Conservation (phyloP, 352 stramenopile genomes). For the Phytophthora ohioensis region DNA sequence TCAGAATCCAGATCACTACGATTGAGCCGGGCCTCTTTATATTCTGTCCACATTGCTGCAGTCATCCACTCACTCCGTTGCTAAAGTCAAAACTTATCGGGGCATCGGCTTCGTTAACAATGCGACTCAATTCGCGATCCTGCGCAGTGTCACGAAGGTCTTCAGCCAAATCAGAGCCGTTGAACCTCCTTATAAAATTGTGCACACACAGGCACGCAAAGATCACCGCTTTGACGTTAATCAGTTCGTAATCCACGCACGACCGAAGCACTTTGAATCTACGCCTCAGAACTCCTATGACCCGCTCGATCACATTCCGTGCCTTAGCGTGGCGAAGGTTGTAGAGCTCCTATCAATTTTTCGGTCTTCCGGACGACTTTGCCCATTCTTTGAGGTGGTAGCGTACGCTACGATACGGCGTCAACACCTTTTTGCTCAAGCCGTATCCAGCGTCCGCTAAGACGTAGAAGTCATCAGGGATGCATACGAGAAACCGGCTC, state of each 20-base stretch:
- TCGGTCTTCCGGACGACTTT: background rate
- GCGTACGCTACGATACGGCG: slow-evolving; percentile 10
- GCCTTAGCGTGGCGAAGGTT: slow-evolving; percentile 13
- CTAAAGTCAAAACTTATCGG: slow-evolving; percentile 16
- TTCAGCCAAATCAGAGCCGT: slow-evolving; percentile 1
- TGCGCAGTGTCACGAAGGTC: background rate
- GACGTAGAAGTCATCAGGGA: slow-evolving; percentile 7
- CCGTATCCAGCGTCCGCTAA: slow-evolving; percentile 23
- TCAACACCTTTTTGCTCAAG: slow-evolving; percentile 7
- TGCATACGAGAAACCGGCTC: background rate
- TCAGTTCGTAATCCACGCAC: slow-evolving; percentile 9
- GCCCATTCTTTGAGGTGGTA: slow-evolving; percentile 14
- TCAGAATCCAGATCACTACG: background rate
- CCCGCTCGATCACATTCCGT: slow-evolving; percentile 14
- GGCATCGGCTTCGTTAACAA: background rate
- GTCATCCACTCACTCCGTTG: slow-evolving; percentile 7
- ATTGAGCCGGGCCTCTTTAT: background rate
- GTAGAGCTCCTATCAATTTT: slow-evolving; percentile 8
- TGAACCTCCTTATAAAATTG: slow-evolving; percentile 10
- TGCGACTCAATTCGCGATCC: background rate
- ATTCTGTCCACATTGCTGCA: slow-evolving; percentile 15
- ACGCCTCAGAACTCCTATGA: slow-evolving; percentile 11
- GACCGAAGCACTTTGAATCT: slow-evolving; percentile 5
- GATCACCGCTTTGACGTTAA: slow-evolving; percentile 3
- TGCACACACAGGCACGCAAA: slow-evolving; percentile 16